Conservation (phyloP, 1,139 yeast species). For the Arxiozyma heterogenica region DNA sequence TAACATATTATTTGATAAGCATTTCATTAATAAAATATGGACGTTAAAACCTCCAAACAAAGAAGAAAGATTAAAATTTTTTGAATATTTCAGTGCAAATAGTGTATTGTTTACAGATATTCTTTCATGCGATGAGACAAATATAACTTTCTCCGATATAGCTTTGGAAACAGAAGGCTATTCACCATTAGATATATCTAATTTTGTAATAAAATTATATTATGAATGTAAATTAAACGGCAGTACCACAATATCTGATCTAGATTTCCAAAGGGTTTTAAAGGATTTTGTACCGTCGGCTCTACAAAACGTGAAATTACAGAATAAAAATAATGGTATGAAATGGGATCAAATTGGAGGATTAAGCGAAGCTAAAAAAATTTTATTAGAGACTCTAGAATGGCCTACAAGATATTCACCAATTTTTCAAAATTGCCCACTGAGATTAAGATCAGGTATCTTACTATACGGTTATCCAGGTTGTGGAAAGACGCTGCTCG, state of each 20-base stretch:
- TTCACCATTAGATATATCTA: constrained; percentile 71
- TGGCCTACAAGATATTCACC: constrained; percentile 98
- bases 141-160: constrained; percentile 40
- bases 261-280: constrained; percentile 49
- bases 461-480: constrained; percentile 94
- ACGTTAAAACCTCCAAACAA: constrained; percentile 66
- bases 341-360: constrained; percentile 92
- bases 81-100: constrained; percentile 38
- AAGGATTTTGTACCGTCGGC: constrained; percentile 70
- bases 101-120: background rate
- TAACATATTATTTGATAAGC: constrained; percentile 52
- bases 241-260: constrained; percentile 11
- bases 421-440: constrained; percentile 78
- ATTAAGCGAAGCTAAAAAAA: constrained; percentile 59
- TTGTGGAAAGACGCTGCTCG: constrained; percentile 89
- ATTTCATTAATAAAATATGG: constrained; percentile 57
- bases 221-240: constrained; percentile 38
- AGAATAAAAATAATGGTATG: constrained; percentile 49
- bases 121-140: background rate
- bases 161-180: constrained; percentile 83
- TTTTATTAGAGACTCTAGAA: constrained; percentile 78
- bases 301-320: constrained; percentile 77
- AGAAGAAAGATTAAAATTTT: constrained; percentile 44
- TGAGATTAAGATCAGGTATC: constrained; percentile 81
- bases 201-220: constrained; percentile 63